Evolutionary conservation across 306 rosid genomes (phyloP).

Genomic region (Bauhinia variegata): DNA sequence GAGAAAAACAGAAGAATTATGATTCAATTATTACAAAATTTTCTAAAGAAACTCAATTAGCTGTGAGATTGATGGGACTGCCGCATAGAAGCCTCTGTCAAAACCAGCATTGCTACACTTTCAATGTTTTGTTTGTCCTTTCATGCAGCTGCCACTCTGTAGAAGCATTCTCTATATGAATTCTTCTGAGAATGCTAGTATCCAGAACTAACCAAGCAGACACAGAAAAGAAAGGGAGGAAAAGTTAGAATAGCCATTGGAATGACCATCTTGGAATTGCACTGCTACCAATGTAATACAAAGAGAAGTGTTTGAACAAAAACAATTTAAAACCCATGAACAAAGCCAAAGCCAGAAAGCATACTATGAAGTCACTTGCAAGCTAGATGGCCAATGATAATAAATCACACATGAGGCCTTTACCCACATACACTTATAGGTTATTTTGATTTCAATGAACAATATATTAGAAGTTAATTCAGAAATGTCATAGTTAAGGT

Average conservation of each 20-base stretch:
- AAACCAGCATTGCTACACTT: conserved; percentile 24
- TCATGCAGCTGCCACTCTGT: conserved; percentile 23
- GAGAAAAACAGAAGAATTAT: conserved; percentile 13
- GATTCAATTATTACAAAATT: conserved; percentile 17
- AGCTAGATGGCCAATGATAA: neutral
- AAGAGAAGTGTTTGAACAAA: neutral
- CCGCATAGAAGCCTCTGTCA: conserved; percentile 14
- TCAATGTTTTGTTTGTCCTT: conserved; percentile 13
- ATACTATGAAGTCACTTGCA: neutral
- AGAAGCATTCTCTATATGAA: conserved; percentile 4
- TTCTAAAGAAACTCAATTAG: neutral
- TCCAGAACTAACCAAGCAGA: conserved; percentile 32
- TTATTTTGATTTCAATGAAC: neutral
- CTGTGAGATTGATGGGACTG: neutral
- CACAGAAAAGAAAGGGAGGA: neutral
- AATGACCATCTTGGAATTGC: neutral
- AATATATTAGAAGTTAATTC: too few relatives aligned
- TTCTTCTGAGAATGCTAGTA: conserved; percentile 7
- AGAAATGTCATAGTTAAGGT: too few relatives aligned
- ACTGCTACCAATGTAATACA: neutral
- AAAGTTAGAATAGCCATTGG: conserved; percentile 17
- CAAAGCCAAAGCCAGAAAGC: neutral
- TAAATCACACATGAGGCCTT: neutral
- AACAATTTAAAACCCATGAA: neutral
- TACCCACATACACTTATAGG: neutral